Conservation (phyloP, 164 flowering plant species). For the Brasenia schreberi region DNA sequence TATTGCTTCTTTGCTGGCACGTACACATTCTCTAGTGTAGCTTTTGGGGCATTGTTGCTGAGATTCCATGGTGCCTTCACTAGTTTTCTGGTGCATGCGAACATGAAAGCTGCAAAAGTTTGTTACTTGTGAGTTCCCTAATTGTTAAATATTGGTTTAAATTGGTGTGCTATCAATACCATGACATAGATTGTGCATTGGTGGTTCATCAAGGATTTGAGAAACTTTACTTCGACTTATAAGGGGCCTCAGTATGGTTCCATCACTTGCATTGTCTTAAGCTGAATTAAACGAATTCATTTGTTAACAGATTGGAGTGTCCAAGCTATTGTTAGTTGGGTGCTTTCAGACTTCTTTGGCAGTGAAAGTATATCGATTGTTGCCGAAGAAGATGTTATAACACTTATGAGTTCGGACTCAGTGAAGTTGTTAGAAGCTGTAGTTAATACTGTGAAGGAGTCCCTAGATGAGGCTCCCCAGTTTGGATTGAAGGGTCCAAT, state of each 20-base stretch:
- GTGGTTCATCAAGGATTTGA: not conserved
- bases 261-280: not conserved
- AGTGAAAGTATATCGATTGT: constrained; percentile 47
- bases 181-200: not conserved
- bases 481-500: constrained; percentile 46
- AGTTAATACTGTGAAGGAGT: constrained; percentile 51
- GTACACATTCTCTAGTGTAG: too few relatives aligned
- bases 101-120: not conserved
- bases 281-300: not conserved
- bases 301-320: constrained; percentile 69
- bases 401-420: constrained; percentile 34
- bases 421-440: constrained; percentile 36
- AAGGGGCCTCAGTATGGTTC: not conserved
- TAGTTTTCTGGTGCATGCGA: not conserved
- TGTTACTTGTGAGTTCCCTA: not conserved
- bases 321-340: constrained; percentile 77
- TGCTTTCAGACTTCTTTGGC: constrained; percentile 56
- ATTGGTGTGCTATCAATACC: not conserved
- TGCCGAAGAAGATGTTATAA: constrained; percentile 74
- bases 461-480: constrained; percentile 43
- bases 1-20: too few relatives aligned
- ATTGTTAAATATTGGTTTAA: not conserved
- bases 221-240: not conserved
- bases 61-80: not conserved
- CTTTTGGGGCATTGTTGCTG: too few relatives aligned